A percentile compares a stretch with the other conserved stretches of the same genome.
Evolutionary conservation across 345 rosid species (phyloP).

Genomic region (Abelmoschus esculentus): DNA sequence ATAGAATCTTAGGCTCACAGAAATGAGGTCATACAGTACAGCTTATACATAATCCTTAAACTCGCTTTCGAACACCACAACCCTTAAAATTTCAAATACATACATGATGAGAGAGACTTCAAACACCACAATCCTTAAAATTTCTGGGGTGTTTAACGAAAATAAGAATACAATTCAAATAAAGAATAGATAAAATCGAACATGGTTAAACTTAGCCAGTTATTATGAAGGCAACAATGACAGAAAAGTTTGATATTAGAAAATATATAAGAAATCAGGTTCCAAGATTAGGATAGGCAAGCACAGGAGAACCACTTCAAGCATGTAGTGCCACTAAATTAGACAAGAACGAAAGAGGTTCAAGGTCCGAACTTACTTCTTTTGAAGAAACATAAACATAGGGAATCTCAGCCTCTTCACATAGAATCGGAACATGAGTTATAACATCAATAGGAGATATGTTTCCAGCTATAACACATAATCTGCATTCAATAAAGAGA

Average conservation of each 20-base stretch:
- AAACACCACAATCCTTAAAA: no score
- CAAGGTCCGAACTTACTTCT: slow-evolving; percentile 51
- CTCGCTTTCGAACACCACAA: no score
- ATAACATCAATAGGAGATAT: slow-evolving; percentile 38
- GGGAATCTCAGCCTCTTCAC: slow-evolving; percentile 81
- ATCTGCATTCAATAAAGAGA: slow-evolving; percentile 32
- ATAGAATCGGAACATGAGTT: slow-evolving; percentile 1
- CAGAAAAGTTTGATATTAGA: background rate
- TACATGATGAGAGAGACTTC: background rate
- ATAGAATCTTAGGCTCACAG: no score
- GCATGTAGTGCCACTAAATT: background rate
- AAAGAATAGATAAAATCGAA: background rate
- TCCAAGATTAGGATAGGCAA: no score
- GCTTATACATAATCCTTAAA: no score
- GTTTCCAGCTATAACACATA: slow-evolving; percentile 92
- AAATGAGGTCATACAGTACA: no score
- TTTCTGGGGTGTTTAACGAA: no score
- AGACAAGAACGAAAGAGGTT: background rate
- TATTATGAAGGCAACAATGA: background rate
- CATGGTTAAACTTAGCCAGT: background rate
- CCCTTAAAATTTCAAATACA: no score
- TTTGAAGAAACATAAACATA: slow-evolving; percentile 80
- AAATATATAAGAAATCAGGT: no score
- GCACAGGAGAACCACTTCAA: no score
- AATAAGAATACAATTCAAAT: background rate